These are phyloP conservation scores for Keqinozyma sinolaborantium DNA, from an alignment of 1,139 yeast species.

Conservation along the genomic window DNA sequence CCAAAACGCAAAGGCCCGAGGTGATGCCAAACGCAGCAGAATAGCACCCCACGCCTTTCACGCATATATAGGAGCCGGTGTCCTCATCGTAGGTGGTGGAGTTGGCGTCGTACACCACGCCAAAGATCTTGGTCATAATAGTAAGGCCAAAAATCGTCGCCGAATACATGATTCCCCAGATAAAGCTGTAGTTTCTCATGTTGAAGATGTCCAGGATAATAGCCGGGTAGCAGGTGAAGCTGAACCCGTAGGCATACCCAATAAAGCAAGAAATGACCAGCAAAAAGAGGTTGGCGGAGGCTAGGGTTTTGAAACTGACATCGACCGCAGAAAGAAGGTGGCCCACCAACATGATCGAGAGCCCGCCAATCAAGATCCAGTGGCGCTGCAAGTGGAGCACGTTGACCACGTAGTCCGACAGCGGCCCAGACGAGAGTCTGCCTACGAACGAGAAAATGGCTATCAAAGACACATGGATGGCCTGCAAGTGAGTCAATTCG, in stretches of 20 bases:
- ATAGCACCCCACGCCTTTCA: slow-evolving; percentile 38
- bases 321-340: slow-evolving; percentile 36
- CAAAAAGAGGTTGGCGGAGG: slow-evolving; percentile 32
- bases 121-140: slow-evolving; percentile 38
- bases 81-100: slow-evolving; percentile 23
- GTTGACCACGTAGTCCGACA: slow-evolving; percentile 58
- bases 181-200: slow-evolving; percentile 64
- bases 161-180: slow-evolving; percentile 75
- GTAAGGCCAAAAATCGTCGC: slow-evolving; percentile 43
- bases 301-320: slow-evolving; percentile 23
- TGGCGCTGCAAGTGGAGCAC: slow-evolving; percentile 54
- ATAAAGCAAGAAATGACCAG: slow-evolving; percentile 53
- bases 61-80: slow-evolving; percentile 23
- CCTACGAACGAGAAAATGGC: slow-evolving; percentile 69
- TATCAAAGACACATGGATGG: slow-evolving; percentile 68
- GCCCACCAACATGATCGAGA: slow-evolving; percentile 34
- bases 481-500: slow-evolving; percentile 46
- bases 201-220: slow-evolving; percentile 77
- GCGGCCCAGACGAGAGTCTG: slow-evolving; percentile 63
- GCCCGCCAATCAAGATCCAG: slow-evolving; percentile 62
- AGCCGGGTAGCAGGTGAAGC: slow-evolving; percentile 80
- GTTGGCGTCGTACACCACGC: slow-evolving; percentile 34
- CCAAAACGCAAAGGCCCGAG: slow-evolving; percentile 22
- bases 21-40: slow-evolving; percentile 34
- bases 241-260: slow-evolving; percentile 77